phyloP scores from a whole-genome alignment of 495 filamentous ascomycete species.

The Neurospora sp. region DNA sequence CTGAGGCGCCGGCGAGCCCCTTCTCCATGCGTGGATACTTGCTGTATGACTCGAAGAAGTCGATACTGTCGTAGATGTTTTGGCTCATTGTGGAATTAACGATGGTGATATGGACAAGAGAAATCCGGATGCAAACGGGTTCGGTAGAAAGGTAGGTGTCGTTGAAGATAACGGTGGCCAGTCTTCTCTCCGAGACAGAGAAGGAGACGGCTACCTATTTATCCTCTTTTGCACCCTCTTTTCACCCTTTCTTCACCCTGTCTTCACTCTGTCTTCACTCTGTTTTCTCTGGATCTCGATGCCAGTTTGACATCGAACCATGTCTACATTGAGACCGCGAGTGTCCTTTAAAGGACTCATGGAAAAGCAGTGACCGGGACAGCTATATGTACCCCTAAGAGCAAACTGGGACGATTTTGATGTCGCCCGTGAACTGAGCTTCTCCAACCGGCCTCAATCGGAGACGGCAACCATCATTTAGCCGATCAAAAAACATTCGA shows the following conservation, averaged over 20 bases:
- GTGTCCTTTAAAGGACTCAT: neutral
- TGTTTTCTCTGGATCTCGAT: neutral
- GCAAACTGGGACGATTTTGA: neutral
- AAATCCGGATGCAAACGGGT: neutral
- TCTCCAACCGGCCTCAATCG: neutral
- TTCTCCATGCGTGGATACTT: constrained; percentile 17
- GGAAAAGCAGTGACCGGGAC: neutral
- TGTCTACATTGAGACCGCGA: neutral
- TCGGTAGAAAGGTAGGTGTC: neutral
- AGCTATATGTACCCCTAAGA: neutral
- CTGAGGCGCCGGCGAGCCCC: constrained; percentile 17
- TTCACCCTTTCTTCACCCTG: neutral
- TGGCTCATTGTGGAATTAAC: constrained; percentile 17
- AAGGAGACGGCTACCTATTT: neutral
- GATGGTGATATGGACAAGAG: neutral
- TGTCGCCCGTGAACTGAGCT: neutral
- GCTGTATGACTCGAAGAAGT: constrained; percentile 28
- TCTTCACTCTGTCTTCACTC: neutral
- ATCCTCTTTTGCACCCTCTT: neutral
- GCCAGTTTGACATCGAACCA: neutral
- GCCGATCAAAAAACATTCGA: neutral
- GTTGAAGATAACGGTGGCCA: neutral
- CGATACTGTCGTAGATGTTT: constrained; percentile 27
- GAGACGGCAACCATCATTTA: neutral
- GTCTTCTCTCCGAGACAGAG: neutral